Base-by-base conservation (phyloP, 2,329 filamentous ascomycete species). In the Colletotrichum gloeosporioides region DNA sequence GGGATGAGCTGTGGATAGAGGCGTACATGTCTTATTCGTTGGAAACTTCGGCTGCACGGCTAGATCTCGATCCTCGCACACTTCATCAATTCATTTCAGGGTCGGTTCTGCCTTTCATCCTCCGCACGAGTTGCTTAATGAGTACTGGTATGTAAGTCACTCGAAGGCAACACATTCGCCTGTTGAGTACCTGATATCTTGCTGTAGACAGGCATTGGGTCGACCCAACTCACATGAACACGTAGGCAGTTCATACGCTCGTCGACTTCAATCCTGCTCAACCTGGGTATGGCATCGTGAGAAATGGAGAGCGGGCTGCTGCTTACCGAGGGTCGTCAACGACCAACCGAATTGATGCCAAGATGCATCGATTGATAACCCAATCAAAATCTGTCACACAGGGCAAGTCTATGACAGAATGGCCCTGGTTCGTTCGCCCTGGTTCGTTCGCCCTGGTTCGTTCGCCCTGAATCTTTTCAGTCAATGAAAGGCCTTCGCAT, bases 251-350 rank as follows among this genome's bases (percentile, higher is more conserved):
- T 49, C 6, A 22, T 6, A 4, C 44, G 10, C 44, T 5, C 22
- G n/a, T 22, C 44, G 44, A 49, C 1, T 7, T 22, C 44, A 10
- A 49, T 22, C 4, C 44, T 1, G n/a, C 9, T 2, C 18, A 6
- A 6, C 4, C 16, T n/a, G 8, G 39, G 0, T 44, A 1, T n/a
- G 39, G 18, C 44, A 49, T 49, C n/a, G 18, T 49, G n/a, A 22
- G 1, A 7, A 22, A 22, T 8, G 10, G 0, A n/a, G 1, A 22
- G 10, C 18, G 1, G n/a, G 44, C 44, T 49, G 6, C 3, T 10
- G 18, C n/a, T 1, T n/a, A 3, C 4, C 44, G n/a, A 49, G 44
- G 0, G 18, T 49, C 10, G 9, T 22, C 18, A 7, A 13, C 13
- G 9, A 49, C 18, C 44, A 49, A 49, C n/a, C 0, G n/a, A 49